phyloP scores from a whole-genome alignment of 2,329 filamentous ascomycete species.

The Fusarium transvaalense region DNA sequence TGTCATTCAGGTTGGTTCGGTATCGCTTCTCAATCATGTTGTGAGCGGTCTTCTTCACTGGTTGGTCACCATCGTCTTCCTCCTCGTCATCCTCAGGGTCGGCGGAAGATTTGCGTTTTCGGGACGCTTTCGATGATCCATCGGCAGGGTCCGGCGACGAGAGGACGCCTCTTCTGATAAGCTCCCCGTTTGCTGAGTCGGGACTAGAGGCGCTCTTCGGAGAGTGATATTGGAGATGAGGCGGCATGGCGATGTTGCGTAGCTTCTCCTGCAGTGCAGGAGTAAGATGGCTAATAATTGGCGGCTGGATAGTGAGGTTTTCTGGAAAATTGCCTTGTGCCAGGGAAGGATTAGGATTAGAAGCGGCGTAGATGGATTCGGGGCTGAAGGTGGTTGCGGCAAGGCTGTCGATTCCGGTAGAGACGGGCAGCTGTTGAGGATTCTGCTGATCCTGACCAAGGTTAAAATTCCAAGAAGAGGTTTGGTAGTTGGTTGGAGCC shows the following conservation, averaged over 20 bases:
- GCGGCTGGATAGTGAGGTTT: conserved; percentile 48
- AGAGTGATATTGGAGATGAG: conserved; percentile 70
- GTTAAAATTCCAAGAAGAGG: conserved; percentile 54
- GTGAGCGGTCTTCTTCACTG: conserved; percentile 89
- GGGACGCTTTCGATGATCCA: conserved; percentile 61
- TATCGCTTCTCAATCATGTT: conserved; percentile 99
- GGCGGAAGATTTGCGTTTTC: conserved; percentile 78
- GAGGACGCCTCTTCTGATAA: conserved; percentile 59
- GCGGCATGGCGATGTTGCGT: conserved; percentile 73
- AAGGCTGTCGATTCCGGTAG: conserved; percentile 52
- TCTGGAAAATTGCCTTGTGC: conserved; percentile 50
- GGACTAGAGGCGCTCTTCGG: conserved; percentile 70
- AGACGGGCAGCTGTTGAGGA: conserved; percentile 52
- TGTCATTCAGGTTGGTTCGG: conserved; percentile 95
- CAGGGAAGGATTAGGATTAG: conserved; percentile 43
- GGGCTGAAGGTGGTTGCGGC: conserved; percentile 53
- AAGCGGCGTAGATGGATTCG: conserved; percentile 52
- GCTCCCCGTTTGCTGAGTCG: conserved; percentile 64
- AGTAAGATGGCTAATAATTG: conserved; percentile 58
- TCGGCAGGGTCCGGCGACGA: conserved; percentile 71
- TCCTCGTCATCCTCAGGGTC: conserved; percentile 63
- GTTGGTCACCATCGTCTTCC: conserved; percentile 69
- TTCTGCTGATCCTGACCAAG: conserved; percentile 49
- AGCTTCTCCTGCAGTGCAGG: conserved; percentile 71
- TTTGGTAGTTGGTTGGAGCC: conserved; percentile 51